Base-by-base conservation (phyloP, 169 alveolate species). In the Eimeria falciformis region DNA sequence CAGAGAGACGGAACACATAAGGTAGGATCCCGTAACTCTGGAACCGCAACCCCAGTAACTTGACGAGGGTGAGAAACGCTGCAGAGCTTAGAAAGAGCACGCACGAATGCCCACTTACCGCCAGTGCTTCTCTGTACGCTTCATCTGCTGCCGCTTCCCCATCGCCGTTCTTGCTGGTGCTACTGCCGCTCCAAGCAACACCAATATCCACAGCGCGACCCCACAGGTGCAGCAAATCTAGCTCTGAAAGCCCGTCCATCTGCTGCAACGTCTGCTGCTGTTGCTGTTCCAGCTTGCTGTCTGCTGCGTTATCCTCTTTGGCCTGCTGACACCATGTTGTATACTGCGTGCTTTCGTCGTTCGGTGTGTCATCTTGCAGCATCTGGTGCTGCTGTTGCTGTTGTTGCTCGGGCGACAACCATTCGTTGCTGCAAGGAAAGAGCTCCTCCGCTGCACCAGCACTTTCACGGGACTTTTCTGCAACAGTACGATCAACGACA, bases 291-390 rank as follows among this genome's bases (percentile, higher is more conserved):
- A 46, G 27, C 14, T 40, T 18, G 43, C 68, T 46, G 68, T 2
- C 45, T 23, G 5, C 27, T 66, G 43, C 27, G 29, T 78, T 47
- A 45, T 23, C 53, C 69, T 1, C 29, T 62, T 12, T 27, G 3
- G 47, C 21, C 27, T 81, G 90, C 37, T 25, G 17, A 40, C 87
- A 88, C 93, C 93, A 88, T 27, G 62, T 45, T 5, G 81, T 73
- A 81, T 88, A 88, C 93, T 88, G 93, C 53, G 93, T 88, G 79
- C 82, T 40, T 1, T 78, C 93, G 4, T 43, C 45, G 56, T 56
- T 29, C 9, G 37, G 50, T 53, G 45, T 40, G 21, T 37, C 81
- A 7, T 27, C 71, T 69, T 23, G 71, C 40, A 45, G 90, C 62
- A 14, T 45, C 77, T 6, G 78, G 14, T 81, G 77, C 21, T 33